Base-by-base conservation (phyloP, 305 asterid species). In the Plantago lanceolata region DNA sequence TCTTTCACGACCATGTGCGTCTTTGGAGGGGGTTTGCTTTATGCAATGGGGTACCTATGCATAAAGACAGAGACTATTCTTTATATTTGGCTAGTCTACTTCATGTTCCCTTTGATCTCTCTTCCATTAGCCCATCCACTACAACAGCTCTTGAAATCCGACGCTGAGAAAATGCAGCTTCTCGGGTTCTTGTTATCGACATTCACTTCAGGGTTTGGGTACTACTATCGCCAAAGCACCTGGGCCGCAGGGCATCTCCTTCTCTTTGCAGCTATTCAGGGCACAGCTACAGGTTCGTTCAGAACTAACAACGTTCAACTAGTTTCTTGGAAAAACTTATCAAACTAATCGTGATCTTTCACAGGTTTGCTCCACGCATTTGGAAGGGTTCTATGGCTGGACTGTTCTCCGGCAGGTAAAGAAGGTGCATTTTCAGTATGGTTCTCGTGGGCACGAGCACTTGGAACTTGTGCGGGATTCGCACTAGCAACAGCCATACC, bases 151-250 rank as follows among this genome's bases (percentile, higher is more conserved):
- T 78, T 82, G 73, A 84, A 74, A 45, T 77, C 84, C 2, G 96
- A 88, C 55, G 95, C 95, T 0, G 89, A 84, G 72, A 90, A 90
- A 84, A 84, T 90, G 95, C 97, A 90, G 76, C 89, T 90, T 68
- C 75, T 90, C 14, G 97, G 96, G 0, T 78, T 90, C 71, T 57
- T 84, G 35, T 70, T 90, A 8, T 77, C 96, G 8, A 71, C 78
- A 19, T 11, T 84, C 21, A 82, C 92, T 14, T 80, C 96, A 8
- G 95, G 96, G 17, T 88, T 84, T 12, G 97, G 95, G 24, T 85
- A 85, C 77, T 88, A 90, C 26, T 88, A 81, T 24, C 76, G 77
- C 47, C 68, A 68, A 16, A 73, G 71, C 8, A 56, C 62, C 51
- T 88, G 97, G 97, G 70, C 66, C 15, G 72, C 21, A 44, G 19